Conservation (phyloP, 768 basidiomycete genomes). For the Clathrus columnatus region DNA sequence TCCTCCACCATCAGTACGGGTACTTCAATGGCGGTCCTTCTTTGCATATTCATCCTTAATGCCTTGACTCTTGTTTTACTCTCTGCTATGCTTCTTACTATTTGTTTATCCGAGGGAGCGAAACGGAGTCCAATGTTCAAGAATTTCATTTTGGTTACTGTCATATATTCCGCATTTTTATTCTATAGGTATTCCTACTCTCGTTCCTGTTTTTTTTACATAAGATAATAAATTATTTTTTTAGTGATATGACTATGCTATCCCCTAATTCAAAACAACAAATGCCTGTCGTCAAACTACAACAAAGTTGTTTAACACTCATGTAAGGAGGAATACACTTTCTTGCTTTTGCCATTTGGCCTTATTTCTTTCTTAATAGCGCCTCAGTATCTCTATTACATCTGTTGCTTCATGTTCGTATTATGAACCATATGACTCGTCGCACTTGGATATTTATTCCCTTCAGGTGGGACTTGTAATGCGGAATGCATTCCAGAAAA, state of each 20-base stretch:
- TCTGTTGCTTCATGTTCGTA: neutral
- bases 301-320: neutral
- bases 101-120: neutral
- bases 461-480: neutral
- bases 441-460: neutral
- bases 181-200: neutral
- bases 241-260: neutral
- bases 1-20: neutral
- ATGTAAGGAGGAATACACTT: neutral
- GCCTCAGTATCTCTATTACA: neutral
- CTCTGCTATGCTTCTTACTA: conserved; percentile 1
- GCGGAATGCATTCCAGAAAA: neutral
- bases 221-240: neutral
- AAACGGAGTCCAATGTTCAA: conserved; percentile 1
- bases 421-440: neutral
- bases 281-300: neutral
- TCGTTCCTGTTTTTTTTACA: too few relatives aligned
- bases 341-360: neutral
- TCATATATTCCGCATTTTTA: neutral
- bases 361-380: neutral
- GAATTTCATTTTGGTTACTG: neutral
- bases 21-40: neutral
- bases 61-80: neutral
- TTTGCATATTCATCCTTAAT: neutral
- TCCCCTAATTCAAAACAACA: neutral